Conservation (phyloP, 106 monocot genomes). For the Gastrodia elata region DNA sequence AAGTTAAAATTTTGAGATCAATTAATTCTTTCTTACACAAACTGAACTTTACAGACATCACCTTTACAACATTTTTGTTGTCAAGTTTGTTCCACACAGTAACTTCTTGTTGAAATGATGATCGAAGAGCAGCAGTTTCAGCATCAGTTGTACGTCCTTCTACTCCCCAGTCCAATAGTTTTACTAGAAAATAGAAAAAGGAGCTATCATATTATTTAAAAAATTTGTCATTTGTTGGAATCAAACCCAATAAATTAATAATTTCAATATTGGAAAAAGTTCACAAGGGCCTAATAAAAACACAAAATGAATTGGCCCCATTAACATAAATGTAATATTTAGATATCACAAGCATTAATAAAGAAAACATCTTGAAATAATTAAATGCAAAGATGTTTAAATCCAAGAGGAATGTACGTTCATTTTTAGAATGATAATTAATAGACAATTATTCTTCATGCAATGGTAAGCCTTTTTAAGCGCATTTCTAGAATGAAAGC, state of each 20-base stretch:
- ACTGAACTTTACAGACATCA: slow-evolving; percentile 7
- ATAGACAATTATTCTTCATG: no score
- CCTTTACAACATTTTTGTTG: slow-evolving; percentile 77
- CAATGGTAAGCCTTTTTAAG: no score
- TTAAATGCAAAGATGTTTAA: no score
- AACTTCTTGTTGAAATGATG: slow-evolving; percentile 72
- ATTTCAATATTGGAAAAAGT: background rate
- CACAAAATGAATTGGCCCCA: no score
- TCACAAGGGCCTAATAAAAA: no score
- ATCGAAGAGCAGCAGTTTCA: slow-evolving; percentile 44
- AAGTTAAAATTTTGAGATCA: background rate
- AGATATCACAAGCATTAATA: no score
- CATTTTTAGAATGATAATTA: no score
- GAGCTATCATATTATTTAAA: background rate
- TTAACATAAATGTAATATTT: no score
- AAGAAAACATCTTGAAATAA: no score
- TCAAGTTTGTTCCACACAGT: slow-evolving; percentile 85
- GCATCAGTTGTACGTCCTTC: slow-evolving; percentile 47
- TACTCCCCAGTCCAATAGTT: slow-evolving; percentile 85
- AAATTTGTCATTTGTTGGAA: background rate
- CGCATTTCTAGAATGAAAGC: no score
- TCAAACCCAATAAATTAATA: background rate
- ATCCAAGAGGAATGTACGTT: no score
- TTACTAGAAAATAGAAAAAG: slow-evolving; percentile 42
- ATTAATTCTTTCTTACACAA: background rate